phyloP scores from a whole-genome alignment of 495 filamentous ascomycete species.

The Neurospora discreta region DNA sequence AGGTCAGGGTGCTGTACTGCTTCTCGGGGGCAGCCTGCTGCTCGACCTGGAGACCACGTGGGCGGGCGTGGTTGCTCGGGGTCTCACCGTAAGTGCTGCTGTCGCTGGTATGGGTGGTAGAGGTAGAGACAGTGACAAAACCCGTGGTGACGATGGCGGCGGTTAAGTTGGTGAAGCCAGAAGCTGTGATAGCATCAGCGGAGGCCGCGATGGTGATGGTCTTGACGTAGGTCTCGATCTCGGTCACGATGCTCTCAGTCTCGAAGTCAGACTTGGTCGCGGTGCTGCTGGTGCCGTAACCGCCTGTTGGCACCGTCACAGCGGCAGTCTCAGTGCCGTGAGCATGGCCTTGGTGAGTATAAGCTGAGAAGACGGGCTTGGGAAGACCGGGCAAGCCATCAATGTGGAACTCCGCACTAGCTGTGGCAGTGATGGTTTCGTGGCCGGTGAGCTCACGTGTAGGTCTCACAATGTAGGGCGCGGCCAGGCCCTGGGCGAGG shows the following conservation, averaged over 20 bases:
- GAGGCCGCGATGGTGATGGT: neutral
- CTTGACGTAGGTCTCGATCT: neutral
- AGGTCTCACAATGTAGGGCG: neutral
- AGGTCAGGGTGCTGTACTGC: neutral
- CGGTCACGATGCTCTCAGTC: neutral
- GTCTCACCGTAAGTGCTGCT: neutral
- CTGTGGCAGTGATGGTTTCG: neutral
- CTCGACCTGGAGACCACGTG: neutral
- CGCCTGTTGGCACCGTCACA: neutral
- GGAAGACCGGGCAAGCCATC: neutral
- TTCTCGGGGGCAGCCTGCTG: neutral
- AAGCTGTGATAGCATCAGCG: neutral
- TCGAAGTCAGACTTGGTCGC: neutral
- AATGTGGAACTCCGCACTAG: neutral
- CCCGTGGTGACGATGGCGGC: neutral
- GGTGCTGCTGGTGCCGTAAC: neutral
- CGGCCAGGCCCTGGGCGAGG: neutral
- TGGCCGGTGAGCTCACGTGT: neutral
- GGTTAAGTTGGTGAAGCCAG: neutral
- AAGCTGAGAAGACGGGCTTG: neutral
- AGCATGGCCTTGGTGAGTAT: neutral
- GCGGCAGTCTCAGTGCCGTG: neutral
- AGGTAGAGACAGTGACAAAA: neutral
- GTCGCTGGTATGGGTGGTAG: neutral
- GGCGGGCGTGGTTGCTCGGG: neutral